Percentiles rank a stretch among this genome's conserved stretches.
Conservation (phyloP, 257 asterid species). For the Osmanthus fragrans region DNA sequence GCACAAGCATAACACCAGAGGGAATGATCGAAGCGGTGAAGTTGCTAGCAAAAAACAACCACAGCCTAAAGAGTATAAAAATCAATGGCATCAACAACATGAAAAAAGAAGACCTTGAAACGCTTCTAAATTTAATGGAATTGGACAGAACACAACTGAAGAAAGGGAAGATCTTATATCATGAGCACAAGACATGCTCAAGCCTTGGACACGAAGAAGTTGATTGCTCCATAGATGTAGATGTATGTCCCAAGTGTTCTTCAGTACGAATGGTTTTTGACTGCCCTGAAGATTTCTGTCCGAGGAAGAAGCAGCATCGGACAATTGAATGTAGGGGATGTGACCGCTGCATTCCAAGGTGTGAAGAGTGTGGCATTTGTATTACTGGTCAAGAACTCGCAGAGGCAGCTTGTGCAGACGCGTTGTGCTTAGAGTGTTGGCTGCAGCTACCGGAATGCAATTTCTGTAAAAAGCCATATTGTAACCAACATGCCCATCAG, state of each 20-base stretch:
- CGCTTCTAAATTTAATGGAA: constrained; percentile 37
- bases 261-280: constrained; percentile 54
- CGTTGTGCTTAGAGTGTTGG: constrained; percentile 71
- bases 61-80: constrained; percentile 37
- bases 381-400: constrained; percentile 43
- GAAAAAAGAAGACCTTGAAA: constrained; percentile 40
- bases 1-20: constrained; percentile 60
- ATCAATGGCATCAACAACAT: constrained; percentile 54
- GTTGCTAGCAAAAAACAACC: constrained; percentile 37
- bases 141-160: constrained; percentile 23
- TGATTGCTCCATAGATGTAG: constrained; percentile 47
- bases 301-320: constrained; percentile 17
- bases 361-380: constrained; percentile 77
- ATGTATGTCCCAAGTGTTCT: constrained; percentile 56
- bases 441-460: constrained; percentile 66
- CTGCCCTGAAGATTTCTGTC: constrained; percentile 52
- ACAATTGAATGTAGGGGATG: constrained; percentile 54
- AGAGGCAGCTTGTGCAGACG: constrained; percentile 58
- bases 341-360: constrained; percentile 52
- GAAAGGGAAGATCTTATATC: constrained; percentile 32
- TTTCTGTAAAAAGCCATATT: constrained; percentile 76
- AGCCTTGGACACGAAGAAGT: constrained; percentile 17
- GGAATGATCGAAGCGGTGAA: constrained; percentile 59
- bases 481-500: constrained; percentile 51
- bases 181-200: constrained; percentile 26